Conservation (phyloP, 257 asterid genomes). For the Przewalskia tangutica region DNA sequence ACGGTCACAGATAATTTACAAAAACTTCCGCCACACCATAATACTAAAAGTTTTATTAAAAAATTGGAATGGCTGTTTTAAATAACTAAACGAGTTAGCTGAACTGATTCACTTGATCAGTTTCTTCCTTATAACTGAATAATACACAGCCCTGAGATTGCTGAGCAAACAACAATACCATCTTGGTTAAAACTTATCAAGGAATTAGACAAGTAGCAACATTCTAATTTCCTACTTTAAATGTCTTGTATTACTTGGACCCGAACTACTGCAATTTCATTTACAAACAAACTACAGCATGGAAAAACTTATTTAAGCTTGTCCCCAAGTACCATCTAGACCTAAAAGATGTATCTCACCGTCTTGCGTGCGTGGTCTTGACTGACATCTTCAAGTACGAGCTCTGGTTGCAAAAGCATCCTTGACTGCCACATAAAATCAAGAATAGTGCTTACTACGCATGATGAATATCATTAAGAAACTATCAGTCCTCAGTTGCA, state of each 20-base stretch:
- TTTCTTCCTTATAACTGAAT: neutral
- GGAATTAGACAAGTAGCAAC: neutral
- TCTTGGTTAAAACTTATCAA: neutral
- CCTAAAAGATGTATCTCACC: slow-evolving; percentile 33
- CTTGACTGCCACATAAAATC: slow-evolving; percentile 58
- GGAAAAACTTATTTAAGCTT: neutral
- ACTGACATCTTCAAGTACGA: slow-evolving; percentile 95
- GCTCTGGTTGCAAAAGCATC: slow-evolving; percentile 87
- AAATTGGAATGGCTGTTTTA: neutral
- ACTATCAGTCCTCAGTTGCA: neutral
- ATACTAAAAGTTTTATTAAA: neutral
- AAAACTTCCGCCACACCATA: neutral
- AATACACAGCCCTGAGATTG: neutral
- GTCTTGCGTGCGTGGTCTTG: slow-evolving; percentile 99
- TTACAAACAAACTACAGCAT: neutral
- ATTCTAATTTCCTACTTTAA: neutral
- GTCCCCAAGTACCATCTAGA: neutral
- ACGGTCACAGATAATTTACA: neutral
- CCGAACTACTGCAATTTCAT: neutral
- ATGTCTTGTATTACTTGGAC: neutral
- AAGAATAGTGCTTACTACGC: neutral
- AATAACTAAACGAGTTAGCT: neutral
- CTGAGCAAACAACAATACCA: neutral
- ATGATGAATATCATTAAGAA: neutral
- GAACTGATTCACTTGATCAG: neutral